Base-by-base conservation (phyloP, 1,284 basidiomycete genomes). In the Fomitopsis betulina region DNA sequence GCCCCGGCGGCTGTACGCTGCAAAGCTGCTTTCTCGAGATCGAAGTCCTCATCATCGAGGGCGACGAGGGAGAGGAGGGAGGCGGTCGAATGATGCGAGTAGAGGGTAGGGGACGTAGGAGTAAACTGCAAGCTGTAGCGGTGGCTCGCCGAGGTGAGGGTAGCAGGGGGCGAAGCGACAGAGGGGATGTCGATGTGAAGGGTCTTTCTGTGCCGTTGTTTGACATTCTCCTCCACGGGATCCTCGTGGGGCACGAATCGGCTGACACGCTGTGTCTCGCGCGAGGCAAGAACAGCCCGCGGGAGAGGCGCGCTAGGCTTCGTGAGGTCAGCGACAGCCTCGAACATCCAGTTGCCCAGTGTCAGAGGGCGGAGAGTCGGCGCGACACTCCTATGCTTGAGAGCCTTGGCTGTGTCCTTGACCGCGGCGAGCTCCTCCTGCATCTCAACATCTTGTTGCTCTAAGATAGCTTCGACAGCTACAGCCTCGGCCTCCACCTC, bases 311-410 rank as follows among this genome's bases (percentile, higher is more conserved):
- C 33, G 15, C 59, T 52, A 3, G 65, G 55, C 53, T 71, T 68
- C 4, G 85, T 85, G n/a, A 91, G 72, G 59, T 89, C 87, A 0
- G 82, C 78, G 35, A 91, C 79, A 56, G 81, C 88, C 47, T 91
- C 88, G 58, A 90, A 80, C 88, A 91, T 91, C 90, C 89, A 91
- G 62, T 83, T 82, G 38, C 84, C 84, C 42, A 86, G 67, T 5
- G 73, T 72, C 61, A 75, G 63, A 5, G 75, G 74, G 3, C 72
- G 71, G 57, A 71, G 70, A 8, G 69, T 63, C 9, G 62, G 67
- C 30, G 68, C 72, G 51, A 78, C 64, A 59, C 73, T 77, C 58
- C 73, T 74, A 53, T 74, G 77, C 56, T 69, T 73, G 54, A 75
- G 60, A 12, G 65, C 65, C 37, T 59, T 61, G 0, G 58, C 56